Conservation (phyloP, 2,329 filamentous ascomycete genomes). For the Cercospora canescens region DNA sequence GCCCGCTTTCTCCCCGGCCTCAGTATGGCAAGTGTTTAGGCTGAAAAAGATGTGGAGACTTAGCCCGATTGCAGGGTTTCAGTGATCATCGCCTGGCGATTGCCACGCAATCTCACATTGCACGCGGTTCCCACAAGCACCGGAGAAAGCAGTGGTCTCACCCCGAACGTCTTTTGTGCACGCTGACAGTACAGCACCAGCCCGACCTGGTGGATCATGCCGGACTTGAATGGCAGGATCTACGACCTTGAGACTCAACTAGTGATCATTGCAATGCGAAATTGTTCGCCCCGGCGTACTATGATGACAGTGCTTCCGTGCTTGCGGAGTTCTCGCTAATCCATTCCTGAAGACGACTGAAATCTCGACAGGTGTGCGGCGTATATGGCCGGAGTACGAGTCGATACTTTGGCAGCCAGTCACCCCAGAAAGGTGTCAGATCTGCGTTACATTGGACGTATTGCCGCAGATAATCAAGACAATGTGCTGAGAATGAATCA, state of each 20-base stretch:
- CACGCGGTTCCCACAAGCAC: too few relatives aligned
- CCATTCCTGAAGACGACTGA: not conserved
- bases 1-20: not conserved
- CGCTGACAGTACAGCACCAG: too few relatives aligned
- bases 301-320: not conserved
- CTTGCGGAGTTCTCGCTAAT: not conserved
- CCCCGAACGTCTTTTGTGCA: too few relatives aligned
- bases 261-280: not conserved
- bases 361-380: constrained; percentile 13
- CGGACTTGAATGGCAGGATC: too few relatives aligned
- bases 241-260: too few relatives aligned
- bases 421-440: constrained; percentile 11
- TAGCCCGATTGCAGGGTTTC: not conserved
- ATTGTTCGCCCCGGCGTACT: too few relatives aligned
- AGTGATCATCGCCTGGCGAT: not conserved
- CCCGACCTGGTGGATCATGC: too few relatives aligned
- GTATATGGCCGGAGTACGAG: constrained; percentile 8
- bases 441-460: constrained; percentile 14
- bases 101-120: too few relatives aligned
- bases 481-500: constrained; percentile 1
- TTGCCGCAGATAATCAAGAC: constrained; percentile 11
- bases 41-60: not conserved
- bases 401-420: constrained; percentile 3
- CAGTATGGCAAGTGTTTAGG: not conserved
- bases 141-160: too few relatives aligned